phyloP scores from a whole-genome alignment of 2,329 filamentous ascomycete genomes.

The Penicillium fuscoglaucum region DNA sequence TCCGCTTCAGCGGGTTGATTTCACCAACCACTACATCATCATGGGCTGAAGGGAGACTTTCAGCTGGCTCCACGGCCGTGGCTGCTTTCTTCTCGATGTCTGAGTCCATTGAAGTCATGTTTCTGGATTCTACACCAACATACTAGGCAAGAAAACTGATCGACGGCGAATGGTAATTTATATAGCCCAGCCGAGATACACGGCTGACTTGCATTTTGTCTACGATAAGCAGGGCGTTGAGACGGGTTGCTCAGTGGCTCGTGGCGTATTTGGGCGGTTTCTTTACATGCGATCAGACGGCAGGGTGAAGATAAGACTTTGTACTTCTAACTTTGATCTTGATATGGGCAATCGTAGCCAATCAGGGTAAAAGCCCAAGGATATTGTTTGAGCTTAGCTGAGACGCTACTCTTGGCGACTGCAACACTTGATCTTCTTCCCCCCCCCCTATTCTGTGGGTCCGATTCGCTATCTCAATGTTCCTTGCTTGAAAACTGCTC shows the following conservation, averaged over 20 bases:
- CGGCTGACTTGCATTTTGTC: neutral
- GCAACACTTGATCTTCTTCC: neutral
- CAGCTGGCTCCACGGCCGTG: conserved; percentile 7
- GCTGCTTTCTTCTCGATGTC: conserved; percentile 21
- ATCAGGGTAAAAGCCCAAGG: neutral
- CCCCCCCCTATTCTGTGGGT: neutral
- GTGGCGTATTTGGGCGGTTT: neutral
- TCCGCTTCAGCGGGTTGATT: conserved; percentile 29
- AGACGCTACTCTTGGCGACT: neutral
- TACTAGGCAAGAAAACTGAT: neutral
- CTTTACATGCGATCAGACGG: neutral
- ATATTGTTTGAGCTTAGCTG: conserved; percentile 3
- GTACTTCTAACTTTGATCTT: neutral
- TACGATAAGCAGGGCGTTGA: neutral
- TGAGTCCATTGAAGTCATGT: conserved; percentile 14
- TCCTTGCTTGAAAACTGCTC: neutral
- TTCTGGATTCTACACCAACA: neutral
- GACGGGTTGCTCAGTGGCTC: neutral
- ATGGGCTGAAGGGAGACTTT: neutral
- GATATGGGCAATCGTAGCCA: conserved; percentile 1
- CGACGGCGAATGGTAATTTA: neutral
- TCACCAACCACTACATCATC: conserved; percentile 12
- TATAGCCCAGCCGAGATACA: neutral
- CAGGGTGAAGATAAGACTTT: conserved; percentile 7
- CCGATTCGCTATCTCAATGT: neutral